Evolutionary conservation across 441 rosid species (phyloP).

Genomic region (Erodium texanum): DNA sequence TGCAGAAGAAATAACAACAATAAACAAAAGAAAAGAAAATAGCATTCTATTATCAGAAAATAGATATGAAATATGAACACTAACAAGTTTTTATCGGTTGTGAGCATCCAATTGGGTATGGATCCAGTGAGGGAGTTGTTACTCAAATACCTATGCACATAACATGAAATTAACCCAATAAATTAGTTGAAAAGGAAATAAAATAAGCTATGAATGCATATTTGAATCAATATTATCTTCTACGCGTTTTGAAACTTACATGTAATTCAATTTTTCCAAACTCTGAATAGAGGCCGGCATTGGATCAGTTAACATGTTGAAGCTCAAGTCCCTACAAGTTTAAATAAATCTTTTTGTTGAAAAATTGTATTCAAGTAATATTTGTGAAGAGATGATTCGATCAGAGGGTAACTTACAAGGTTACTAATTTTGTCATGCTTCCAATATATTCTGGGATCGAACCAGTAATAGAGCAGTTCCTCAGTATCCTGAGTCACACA

Average conservation of each 20-base stretch:
- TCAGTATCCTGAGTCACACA: conserved; percentile 36
- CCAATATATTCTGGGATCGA: conserved; percentile 41
- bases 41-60: too few species aligned
- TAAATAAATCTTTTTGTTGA: too few species aligned
- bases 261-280: conserved; percentile 13
- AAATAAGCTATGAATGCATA: too few species aligned
- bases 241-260: conserved; percentile 24
- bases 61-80: conserved; percentile 9
- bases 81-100: conserved; percentile 24
- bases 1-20: conserved; percentile 21
- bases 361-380: not conserved
- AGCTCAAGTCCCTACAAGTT: conserved; percentile 61
- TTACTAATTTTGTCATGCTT: conserved; percentile 18
- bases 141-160: conserved; percentile 28
- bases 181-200: not conserved
- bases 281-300: conserved; percentile 29
- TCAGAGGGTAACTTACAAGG: conserved; percentile 42
- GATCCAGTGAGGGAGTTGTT: conserved; percentile 64
- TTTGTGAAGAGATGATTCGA: not conserved
- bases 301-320: conserved; percentile 50
- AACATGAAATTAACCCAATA: not conserved
- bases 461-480: conserved; percentile 54
- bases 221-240: not conserved
- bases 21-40: not conserved
- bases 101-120: conserved; percentile 40